Evolutionary conservation across 2,329 filamentous ascomycete genomes (phyloP).

Genomic region (Bipolaris gigantea): DNA sequence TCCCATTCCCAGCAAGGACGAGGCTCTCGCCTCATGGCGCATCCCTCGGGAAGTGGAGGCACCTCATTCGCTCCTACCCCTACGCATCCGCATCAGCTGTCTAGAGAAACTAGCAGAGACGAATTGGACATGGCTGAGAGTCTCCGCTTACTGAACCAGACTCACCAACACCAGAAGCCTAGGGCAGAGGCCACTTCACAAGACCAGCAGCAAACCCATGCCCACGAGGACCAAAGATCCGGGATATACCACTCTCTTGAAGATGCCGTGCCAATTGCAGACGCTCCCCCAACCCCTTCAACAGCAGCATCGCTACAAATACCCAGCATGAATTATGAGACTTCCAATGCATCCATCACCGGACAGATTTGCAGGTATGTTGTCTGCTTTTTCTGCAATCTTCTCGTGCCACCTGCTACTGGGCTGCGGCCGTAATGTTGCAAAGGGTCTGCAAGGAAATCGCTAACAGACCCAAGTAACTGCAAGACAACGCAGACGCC

Average conservation of each 20-base stretch:
- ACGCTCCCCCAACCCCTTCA: conserved; percentile 26
- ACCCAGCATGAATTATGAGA: conserved; percentile 18
- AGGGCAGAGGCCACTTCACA: conserved; percentile 19
- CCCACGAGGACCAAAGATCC: conserved; percentile 26
- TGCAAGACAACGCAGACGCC: conserved; percentile 93
- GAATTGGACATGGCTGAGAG: conserved; percentile 55
- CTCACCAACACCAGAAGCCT: conserved; percentile 40
- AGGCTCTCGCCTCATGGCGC: conserved; percentile 29
- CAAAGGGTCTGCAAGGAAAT: conserved; percentile 6
- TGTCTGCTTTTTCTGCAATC: conserved; percentile 27
- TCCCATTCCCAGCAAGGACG: conserved; percentile 11
- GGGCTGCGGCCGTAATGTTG: conserved; percentile 4
- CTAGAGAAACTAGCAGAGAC: conserved; percentile 51
- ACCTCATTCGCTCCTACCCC: conserved; percentile 44
- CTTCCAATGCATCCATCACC: conserved; percentile 47
- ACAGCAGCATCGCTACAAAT: conserved; percentile 25
- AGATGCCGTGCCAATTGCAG: conserved; percentile 39
- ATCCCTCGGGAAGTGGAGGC: conserved; percentile 37
- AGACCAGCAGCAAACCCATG: conserved; percentile 5
- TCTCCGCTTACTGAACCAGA: conserved; percentile 50
- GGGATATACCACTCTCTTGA: conserved; percentile 48
- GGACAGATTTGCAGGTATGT: conserved; percentile 74
- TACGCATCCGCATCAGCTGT: conserved; percentile 44
- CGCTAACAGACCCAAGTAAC: conserved; percentile 64
- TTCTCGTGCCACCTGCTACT: not conserved